Evolutionary conservation across 495 filamentous ascomycete species (phyloP).

Genomic region (Endocarpon pusillum): DNA sequence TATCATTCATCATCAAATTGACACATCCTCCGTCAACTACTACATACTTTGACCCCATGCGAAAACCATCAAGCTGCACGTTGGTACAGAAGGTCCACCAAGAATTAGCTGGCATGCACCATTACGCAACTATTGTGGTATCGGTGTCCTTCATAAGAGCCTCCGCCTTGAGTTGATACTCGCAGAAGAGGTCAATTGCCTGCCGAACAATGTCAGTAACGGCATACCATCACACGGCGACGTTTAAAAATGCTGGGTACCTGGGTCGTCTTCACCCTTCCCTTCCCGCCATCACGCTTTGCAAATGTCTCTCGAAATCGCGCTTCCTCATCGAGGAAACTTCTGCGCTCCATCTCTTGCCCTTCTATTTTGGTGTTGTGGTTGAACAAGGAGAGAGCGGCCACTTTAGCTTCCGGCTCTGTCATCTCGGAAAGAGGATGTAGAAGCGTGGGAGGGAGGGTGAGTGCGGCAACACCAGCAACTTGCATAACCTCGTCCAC

Average conservation of each 20-base stretch:
- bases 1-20: too few relatives aligned
- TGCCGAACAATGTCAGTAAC: conserved; percentile 3
- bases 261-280: conserved; percentile 34
- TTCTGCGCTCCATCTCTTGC: conserved; percentile 7
- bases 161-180: conserved; percentile 39
- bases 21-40: too few relatives aligned
- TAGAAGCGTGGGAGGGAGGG: conserved; percentile 35
- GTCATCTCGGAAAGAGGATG: conserved; percentile 25
- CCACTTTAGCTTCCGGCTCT: conserved; percentile 14
- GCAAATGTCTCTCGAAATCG: conserved; percentile 33
- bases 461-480: conserved; percentile 40
- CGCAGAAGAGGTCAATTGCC: conserved; percentile 44
- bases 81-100: too few relatives aligned
- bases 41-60: too few relatives aligned
- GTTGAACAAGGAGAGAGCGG: conserved; percentile 22
- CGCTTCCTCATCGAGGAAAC: conserved; percentile 24
- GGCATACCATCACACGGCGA: conserved; percentile 3
- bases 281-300: conserved; percentile 26
- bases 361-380: conserved; percentile 6
- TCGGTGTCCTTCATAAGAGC: conserved; percentile 20
- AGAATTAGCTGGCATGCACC: too few relatives aligned
- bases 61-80: too few relatives aligned
- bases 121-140: too few relatives aligned
- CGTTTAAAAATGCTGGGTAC: too few relatives aligned
- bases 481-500: conserved; percentile 38